Evolutionary conservation across 192 early-diverging fungal species (phyloP), one percentile per base, ranked within the genome.

Genomic region (Mortierella claussenii): DNA sequence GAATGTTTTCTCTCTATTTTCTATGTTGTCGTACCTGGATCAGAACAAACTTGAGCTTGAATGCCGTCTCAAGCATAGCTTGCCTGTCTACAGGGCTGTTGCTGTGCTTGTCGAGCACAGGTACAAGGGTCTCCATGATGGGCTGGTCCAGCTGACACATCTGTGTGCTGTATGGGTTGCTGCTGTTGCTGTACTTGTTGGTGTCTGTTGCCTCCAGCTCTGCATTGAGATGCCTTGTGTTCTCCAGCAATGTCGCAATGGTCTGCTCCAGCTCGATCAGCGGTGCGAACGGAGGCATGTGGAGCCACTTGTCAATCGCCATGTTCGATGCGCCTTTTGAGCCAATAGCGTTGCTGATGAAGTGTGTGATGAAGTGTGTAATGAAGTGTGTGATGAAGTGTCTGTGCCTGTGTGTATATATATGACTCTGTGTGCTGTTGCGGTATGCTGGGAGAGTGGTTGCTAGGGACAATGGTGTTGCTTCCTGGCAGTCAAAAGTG

Each of bases 41-140:
- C 37, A 57, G 44, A 17, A 65, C 33, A 28, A 76, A 61, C 28
- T 63, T 76, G n/a, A 76, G 36, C 44, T 67, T 76, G 37, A 76
- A 76, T 2, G 73, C 64, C 2, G 52, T 58, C 18, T 76, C 73
- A 13, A 76, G 44, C 17, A 76, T 44, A 0, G 63, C 12, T 2
- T 44, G 46, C 12, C 37, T 49, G 23, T 51, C 69, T 7, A 60
- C 56, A 7, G 58, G 46, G 2, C 28, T 49, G 21, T 62, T 60
- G 3, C 44, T 66, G 47, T 60, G 60, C 32, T 49, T 53, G 9
- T 56, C 59, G 27, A 76, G 45, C 17, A 32, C 42, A 8, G 64
- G 52, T 1, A 67, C 52, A 0, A 76, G 23, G 3, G 18, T 56
- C 0, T 45, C 31, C 1, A 56, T 53, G 58, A 76, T 67, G 2